These are phyloP conservation scores for Suillus hirtellus DNA, from an alignment of 768 basidiomycete species.

Conservation along the genomic window DNA sequence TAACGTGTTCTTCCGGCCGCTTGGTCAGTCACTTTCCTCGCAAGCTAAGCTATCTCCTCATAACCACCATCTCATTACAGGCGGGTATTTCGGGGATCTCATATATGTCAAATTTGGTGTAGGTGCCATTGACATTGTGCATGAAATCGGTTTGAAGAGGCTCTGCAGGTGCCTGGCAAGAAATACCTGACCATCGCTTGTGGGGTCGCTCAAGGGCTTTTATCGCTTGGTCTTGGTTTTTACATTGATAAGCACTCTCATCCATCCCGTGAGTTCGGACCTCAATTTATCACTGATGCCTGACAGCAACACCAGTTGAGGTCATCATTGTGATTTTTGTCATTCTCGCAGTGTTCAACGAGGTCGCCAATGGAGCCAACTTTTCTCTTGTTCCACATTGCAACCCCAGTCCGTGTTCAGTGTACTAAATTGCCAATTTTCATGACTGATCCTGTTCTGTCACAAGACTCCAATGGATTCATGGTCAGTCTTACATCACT, in stretches of 20 bases:
- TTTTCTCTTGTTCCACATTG: conserved; percentile 54
- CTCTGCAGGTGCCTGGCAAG: conserved; percentile 38
- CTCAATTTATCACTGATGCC: background rate
- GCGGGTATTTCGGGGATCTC: conserved; percentile 49
- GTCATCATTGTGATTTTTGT: conserved; percentile 42
- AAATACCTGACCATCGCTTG: conserved; percentile 46
- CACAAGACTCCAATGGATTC: conserved; percentile 32
- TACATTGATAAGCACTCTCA: conserved; percentile 34
- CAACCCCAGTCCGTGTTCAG: conserved; percentile 37
- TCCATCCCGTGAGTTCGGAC: conserved; percentile 22
- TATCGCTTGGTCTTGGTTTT: conserved; percentile 47
- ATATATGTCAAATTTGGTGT: conserved; percentile 45
- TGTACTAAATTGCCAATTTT: conserved; percentile 11
- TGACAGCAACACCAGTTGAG: conserved; percentile 18
- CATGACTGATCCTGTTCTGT: background rate
- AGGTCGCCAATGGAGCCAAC: conserved; percentile 51
- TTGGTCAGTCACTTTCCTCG: conserved; percentile 25
- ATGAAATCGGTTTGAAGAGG: background rate
- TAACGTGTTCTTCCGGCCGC: conserved; percentile 51
- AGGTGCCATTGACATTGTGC: conserved; percentile 4
- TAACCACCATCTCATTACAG: conserved; percentile 15
- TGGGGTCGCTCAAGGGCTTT: conserved; percentile 46
- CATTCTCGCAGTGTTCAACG: conserved; percentile 39
- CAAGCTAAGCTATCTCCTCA: background rate
- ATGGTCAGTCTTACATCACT: conserved; percentile 25